Base-by-base conservation (phyloP, 768 basidiomycete species). In the Amanita fuliginea region DNA sequence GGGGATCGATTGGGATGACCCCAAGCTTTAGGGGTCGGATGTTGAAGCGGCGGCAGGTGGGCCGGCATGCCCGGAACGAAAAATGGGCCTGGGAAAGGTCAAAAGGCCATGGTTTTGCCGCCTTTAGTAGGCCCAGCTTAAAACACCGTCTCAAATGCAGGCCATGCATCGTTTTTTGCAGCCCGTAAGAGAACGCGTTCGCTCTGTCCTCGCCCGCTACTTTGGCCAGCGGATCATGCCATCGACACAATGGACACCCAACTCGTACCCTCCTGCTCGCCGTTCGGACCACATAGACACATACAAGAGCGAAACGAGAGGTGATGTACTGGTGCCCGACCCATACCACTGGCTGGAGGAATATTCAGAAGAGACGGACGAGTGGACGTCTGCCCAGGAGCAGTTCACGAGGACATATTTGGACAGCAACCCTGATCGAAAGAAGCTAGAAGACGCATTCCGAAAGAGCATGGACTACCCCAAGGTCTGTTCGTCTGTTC, bases 281-380 rank as follows among this genome's bases (percentile, higher is more conserved):
- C 77, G 85, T 45, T 78, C 76, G 6, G 78, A 83, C 57, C 77
- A 82, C 58, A 65, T 80, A 42, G 83, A 87, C 61, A 61, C 72
- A 30, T 91, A 86, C 67, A 74, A 80, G 60, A 84, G 80, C 62
- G 75, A 77, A 56, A 62, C 65, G 40, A 63, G 70, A n/a, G 85
- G 81, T 19, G 59, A 78, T 47, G 81, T 88, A 35, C 66, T 65
- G 34, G 79, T 91, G 0, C 63, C 69, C 3, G 82, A 88, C 62
- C 85, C 86, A 5, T 87, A 86, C 65, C 65, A 75, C 39, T 89
- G 86, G 85, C 69, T 91, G 18, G 84, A 88, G 53, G 66, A 76
- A 24, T 62, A 80, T 55, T 70, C 73, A 22, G 64, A 74, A 14
- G 84, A 89, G 61, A 84, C 81, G 0, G 73, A 81, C 43, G 59